Evolutionary conservation across 2,329 filamentous ascomycete species (phyloP).

Genomic region (Waltergamsia citrina): DNA sequence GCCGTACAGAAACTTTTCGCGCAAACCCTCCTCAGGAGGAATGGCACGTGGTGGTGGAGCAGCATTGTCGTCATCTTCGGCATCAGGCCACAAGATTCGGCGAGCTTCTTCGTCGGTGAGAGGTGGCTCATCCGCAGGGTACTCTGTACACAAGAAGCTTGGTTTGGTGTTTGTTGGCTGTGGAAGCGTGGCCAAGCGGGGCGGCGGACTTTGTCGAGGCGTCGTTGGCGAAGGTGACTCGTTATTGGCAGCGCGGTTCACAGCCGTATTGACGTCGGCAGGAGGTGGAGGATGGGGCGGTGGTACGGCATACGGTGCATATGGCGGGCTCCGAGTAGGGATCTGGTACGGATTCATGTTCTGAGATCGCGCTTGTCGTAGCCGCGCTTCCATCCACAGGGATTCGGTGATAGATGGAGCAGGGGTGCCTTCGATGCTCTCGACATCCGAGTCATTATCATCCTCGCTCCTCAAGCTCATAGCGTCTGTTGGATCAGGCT

Average conservation of each 20-base stretch:
- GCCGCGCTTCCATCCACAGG: conserved; percentile 1
- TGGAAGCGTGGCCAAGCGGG: not conserved
- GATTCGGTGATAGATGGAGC: conserved; percentile 6
- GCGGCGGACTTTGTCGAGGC: conserved; percentile 2
- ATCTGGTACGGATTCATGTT: not conserved
- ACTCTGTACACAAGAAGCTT: conserved; percentile 6
- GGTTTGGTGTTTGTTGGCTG: not conserved
- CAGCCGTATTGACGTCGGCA: not conserved
- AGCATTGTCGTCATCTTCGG: conserved; percentile 9
- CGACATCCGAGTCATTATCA: conserved; percentile 7
- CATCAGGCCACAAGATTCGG: conserved; percentile 28
- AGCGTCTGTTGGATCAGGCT: conserved; percentile 15
- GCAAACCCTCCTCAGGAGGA: conserved; percentile 13
- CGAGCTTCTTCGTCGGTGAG: conserved; percentile 29
- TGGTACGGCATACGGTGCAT: not conserved
- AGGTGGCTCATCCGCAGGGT: conserved; percentile 17
- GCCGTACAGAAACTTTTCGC: conserved; percentile 29
- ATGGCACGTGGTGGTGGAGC: conserved; percentile 3
- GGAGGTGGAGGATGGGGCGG: conserved; percentile 3
- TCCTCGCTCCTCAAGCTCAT: conserved; percentile 19
- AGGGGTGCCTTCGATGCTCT: conserved; percentile 9
- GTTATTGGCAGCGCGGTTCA: not conserved
- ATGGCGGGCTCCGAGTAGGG: not conserved
- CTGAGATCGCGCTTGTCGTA: not conserved
- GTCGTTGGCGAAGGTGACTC: not conserved